Evolutionary conservation across 2,329 filamentous ascomycete species (phyloP), one percentile per base, ranked within the genome.

Genomic region (Colletotrichum paranaense): DNA sequence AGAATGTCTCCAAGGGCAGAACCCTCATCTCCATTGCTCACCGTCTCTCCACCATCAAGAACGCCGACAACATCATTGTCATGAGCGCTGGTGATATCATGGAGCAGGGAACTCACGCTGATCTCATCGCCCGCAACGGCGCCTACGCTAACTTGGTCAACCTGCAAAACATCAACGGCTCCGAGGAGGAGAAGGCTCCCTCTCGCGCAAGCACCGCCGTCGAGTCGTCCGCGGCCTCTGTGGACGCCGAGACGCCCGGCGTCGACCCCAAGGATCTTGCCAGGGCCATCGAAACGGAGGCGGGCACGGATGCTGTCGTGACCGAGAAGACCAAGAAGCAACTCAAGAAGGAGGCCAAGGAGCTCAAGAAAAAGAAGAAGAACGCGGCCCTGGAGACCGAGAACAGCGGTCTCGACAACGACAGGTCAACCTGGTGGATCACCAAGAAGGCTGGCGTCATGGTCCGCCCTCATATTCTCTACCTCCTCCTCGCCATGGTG

Each of bases 11-110:
- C 66, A 68, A 75, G 8, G 80, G 79, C 1, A 78, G 91, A n/a
- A 94, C 92, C 0, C 92, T 91, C 0, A 89, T 94, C 68, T 87
- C 90, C 11, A 92, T 94, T 68, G 92, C 92, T 0, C 90, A 92
- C 80, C 83, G 90, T 0, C 82, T 92, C 2, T 88, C 88, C 0
- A 92, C 89, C 0, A 88, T 92, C 68, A 88, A 87, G 75, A 86
- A 89, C 65, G 92, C 92, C 0, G 89, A 93, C 74, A 88, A 89
- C 67, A 93, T 94, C 60, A 83, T 93, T 4, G 91, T 94, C 2
- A 83, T 94, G 75, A 84, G 89, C 4, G 84, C 88, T 56, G 92
- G 92, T 0, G 80, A 82, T 38, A 86, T 91, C 1, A 84, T 91
- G 2, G 92, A 94, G 78, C 82, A 91, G 76, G 92, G 92, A 0